Conservation (phyloP, 305 asterid genomes). For the Andrographis paniculata region DNA sequence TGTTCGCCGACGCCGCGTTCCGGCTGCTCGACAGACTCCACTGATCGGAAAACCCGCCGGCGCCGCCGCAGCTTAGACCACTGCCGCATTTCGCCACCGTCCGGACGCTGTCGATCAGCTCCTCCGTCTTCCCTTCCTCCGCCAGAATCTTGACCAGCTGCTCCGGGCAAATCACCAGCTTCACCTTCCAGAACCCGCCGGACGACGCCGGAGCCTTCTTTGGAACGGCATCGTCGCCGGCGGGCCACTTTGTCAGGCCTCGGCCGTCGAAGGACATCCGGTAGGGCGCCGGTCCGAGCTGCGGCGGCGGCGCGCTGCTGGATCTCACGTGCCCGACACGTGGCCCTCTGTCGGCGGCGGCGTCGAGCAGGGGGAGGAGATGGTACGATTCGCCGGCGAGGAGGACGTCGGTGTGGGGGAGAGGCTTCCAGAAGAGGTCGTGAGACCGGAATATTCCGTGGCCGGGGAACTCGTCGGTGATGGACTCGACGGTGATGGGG, state of each 20-base stretch:
- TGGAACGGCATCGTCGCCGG: conserved; percentile 6
- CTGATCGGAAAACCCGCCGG: conserved; percentile 43
- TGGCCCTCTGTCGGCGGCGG: conserved; percentile 3
- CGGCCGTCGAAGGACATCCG: conserved; percentile 80
- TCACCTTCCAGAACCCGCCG: conserved; percentile 73
- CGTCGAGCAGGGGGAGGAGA: conserved; percentile 49
- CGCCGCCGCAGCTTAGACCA: conserved; percentile 11
- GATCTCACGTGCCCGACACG: conserved; percentile 59
- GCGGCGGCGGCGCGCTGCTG: conserved; percentile 46
- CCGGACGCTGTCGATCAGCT: conserved; percentile 68
- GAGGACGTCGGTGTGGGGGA: conserved; percentile 45
- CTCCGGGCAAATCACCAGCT: conserved; percentile 63
- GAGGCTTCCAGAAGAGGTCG: conserved; percentile 81
- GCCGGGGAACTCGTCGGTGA: conserved; percentile 74
- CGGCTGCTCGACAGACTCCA: conserved; percentile 71
- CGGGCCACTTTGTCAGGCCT: conserved; percentile 31
- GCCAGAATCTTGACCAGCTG: conserved; percentile 65
- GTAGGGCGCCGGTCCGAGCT: conserved; percentile 38
- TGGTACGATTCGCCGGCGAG: conserved; percentile 61
- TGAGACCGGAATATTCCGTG: conserved; percentile 68
- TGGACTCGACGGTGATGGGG: conserved; percentile 55
- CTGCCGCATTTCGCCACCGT: conserved; percentile 74
- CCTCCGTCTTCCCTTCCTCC: conserved; percentile 61
- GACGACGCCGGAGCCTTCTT: background rate
- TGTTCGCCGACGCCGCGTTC: conserved; percentile 36